Conservation (phyloP, 2,329 filamentous ascomycete species). For the Neocatenulostroma microsporum region DNA sequence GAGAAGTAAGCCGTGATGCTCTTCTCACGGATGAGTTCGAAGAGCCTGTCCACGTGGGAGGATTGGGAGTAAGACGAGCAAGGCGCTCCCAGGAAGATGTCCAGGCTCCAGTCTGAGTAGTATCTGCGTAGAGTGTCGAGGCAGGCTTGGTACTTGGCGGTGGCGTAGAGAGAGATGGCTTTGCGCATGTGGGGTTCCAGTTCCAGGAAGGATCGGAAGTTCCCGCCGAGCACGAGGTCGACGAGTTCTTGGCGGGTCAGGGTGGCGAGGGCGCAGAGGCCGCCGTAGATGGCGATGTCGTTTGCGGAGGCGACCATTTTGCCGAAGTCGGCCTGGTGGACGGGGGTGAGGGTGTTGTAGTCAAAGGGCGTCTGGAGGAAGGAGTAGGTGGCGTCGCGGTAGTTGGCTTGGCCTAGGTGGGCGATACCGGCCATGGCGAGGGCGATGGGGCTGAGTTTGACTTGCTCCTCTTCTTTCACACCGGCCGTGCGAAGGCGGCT, state of each 20-base stretch:
- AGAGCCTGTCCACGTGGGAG: slow-evolving; percentile 59
- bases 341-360: slow-evolving; percentile 34
- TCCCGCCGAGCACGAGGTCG: slow-evolving; percentile 67
- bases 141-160: slow-evolving; percentile 80
- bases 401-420: slow-evolving; percentile 50
- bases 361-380: slow-evolving; percentile 59
- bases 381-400: slow-evolving; percentile 58
- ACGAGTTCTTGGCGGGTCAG: slow-evolving; percentile 76
- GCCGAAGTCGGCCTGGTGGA: slow-evolving; percentile 50
- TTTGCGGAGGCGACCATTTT: slow-evolving; percentile 71
- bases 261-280: slow-evolving; percentile 78
- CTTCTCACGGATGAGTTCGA: slow-evolving; percentile 71
- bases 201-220: slow-evolving; percentile 82
- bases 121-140: slow-evolving; percentile 75
- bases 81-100: slow-evolving; percentile 63
- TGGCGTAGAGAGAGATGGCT: slow-evolving; percentile 81
- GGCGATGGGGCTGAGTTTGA: slow-evolving; percentile 58
- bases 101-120: slow-evolving; percentile 78
- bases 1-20: slow-evolving; percentile 90
- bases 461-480: slow-evolving; percentile 50
- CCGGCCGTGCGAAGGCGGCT: slow-evolving; percentile 38
- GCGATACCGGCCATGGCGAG: slow-evolving; percentile 54
- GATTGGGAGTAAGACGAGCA: slow-evolving; percentile 26
- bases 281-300: slow-evolving; percentile 87
- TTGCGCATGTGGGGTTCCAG: slow-evolving; percentile 90